Evolutionary conservation across 345 rosid species (phyloP).

Genomic region (Physaria fendleri): DNA sequence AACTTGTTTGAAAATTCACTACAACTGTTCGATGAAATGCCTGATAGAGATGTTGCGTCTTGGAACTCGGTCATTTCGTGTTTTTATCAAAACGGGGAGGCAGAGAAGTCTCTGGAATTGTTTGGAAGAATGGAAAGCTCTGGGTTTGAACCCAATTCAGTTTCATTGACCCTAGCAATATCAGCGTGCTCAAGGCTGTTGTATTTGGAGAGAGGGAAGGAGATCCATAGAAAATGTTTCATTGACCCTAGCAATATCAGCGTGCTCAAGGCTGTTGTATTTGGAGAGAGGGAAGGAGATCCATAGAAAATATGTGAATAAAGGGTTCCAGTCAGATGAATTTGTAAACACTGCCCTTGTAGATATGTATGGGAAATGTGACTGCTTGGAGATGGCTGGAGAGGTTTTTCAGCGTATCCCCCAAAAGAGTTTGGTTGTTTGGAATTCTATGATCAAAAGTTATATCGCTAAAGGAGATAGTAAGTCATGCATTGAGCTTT

Average conservation of each 20-base stretch:
- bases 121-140: constrained; percentile 43
- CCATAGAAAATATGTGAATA: constrained; percentile 34
- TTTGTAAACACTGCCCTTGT: constrained; percentile 64
- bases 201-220: constrained; percentile 60
- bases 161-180: constrained; percentile 46
- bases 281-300: constrained; percentile 61
- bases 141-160: constrained; percentile 57
- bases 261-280: constrained; percentile 55
- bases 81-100: constrained; percentile 55
- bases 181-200: constrained; percentile 53
- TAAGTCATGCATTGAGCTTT: constrained; percentile 42
- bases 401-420: constrained; percentile 44
- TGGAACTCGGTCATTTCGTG: constrained; percentile 73
- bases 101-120: constrained; percentile 49
- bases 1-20: constrained; percentile 29
- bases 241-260: constrained; percentile 41
- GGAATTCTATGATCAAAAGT: constrained; percentile 59
- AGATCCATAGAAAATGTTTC: too few species aligned
- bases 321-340: constrained; percentile 37
- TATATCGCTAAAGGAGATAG: constrained; percentile 44
- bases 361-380: constrained; percentile 66
- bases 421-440: constrained; percentile 46
- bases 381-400: constrained; percentile 48
- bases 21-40: constrained; percentile 61
- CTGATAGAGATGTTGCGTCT: constrained; percentile 54